Evolutionary conservation across 1,284 basidiomycete genomes (phyloP), one percentile per base, ranked within the genome.

Genomic region (Ceratobasidium sp.): DNA sequence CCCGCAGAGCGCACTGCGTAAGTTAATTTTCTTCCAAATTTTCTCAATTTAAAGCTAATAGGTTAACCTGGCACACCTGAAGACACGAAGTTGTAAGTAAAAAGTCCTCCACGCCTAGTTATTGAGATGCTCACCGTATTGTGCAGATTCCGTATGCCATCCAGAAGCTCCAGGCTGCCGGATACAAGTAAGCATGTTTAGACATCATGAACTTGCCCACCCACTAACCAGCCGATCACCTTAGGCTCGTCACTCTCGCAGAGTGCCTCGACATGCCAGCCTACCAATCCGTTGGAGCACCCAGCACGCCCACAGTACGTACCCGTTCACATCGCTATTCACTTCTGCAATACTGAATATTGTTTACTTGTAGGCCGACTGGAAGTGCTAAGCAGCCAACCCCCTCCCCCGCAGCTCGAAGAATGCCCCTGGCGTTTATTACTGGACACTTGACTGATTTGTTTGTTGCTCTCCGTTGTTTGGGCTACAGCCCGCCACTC

Each of bases 241-340:
- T 57, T 19, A 72, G 67, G 67, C 44, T 72, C 7, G 67, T 72
- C n/a, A 72, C 67, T 47, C 50, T 72, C 27, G 67, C 67, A 9
- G 73, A 75, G 36, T 75, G 74, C 29, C 65, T 75, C 29, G 41
- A 48, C 27, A 50, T 47, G 33, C 63, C 74, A n/a, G 44, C 62
- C 27, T 75, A 75, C 50, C 74, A 67, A 41, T 59, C 45, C 45
- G 50, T 59, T 45, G 51, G 15, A 22, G 11, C 36, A n/a, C 69
- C 69, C 27, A 31, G 48, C 65, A 41, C n/a, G 5, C 69, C 27
- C n/a, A 57, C 60, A 19, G 69, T 73, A 53, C 19, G 69, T 73
- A n/a, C n/a, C 36, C 36, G 11, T 59, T 60, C 14, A 24, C 22
- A 41, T 36, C n/a, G n/a, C n/a, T n/a, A n/a, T n/a, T n/a, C n/a